Base-by-base conservation (phyloP, 2,329 filamentous ascomycete genomes). In the Simplicillium aogashimaense region DNA sequence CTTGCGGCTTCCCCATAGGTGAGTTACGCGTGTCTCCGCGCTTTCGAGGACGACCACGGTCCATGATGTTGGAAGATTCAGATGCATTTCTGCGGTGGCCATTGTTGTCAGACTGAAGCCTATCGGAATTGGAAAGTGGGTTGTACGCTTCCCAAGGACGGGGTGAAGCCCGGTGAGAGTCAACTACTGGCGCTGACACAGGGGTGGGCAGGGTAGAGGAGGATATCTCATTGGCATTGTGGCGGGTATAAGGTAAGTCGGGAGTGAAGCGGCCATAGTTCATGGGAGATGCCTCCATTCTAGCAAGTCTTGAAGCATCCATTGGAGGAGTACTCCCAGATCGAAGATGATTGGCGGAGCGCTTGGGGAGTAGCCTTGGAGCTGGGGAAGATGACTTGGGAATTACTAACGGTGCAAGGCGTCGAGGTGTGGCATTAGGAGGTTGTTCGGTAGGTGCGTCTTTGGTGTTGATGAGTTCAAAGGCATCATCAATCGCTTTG, bases 21-120 rank as follows among this genome's bases (percentile, higher is more conserved):
- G 64, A 64, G 39, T 51, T 50, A n/a, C 56, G 58, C 13, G 56
- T 54, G 17, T 75, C 71, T 11, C 53, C 53, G 39, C 73, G 64
- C 56, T 75, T 79, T 42, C 70, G 68, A 1, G 76, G 72, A n/a
- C 77, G 67, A 5, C 76, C 77, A 34, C 77, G 65, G 43, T 81
- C 75, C 68, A 77, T 75, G 35, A 78, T 73, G 43, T 70, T 70
- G 11, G 66, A 72, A 0, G 71, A 67, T 41, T 81, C 77, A 1
- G 77, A 81, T 37, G 68, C 67, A 15, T 69, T 67, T 37, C 76
- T 64, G 39, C 66, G 65, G 49, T 80, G 75, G 4, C 63, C 53
- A 3, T 54, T 12, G 33, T 9, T 14, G 20, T 36, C 9, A 7
- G 2, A 10, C 9, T 37, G 20, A 9, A 25, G 20, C 20, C 20